phyloP scores from a whole-genome alignment of 1,139 yeast genomes.

The Candida sanyaensis region DNA sequence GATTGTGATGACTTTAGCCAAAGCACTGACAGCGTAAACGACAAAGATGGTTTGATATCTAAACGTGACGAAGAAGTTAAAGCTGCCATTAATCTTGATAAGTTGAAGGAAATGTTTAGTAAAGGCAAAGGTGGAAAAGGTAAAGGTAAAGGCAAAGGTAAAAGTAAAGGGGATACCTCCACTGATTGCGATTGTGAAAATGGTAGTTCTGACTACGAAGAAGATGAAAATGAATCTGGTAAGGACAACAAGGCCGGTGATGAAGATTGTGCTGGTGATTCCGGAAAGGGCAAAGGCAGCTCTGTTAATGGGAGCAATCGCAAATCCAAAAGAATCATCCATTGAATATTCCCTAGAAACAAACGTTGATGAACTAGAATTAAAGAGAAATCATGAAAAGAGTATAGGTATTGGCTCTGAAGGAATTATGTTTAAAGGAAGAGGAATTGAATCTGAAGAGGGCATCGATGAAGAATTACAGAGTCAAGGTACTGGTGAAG shows the following conservation, averaged over 20 bases:
- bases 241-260: not conserved
- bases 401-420: not conserved
- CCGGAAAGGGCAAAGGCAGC: no score
- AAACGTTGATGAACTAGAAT: not conserved
- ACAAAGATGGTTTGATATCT: not conserved
- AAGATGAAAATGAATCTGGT: no score
- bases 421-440: no score
- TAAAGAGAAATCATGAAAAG: not conserved
- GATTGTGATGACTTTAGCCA: not conserved
- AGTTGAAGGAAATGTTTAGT: constrained; percentile 2
- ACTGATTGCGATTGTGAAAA: no score
- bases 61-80: not conserved
- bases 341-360: not conserved
- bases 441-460: no score
- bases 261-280: not conserved
- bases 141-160: not conserved
- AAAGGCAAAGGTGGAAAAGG: constrained; percentile 3
- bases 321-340: not conserved
- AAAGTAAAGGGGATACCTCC: not conserved
- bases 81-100: constrained; percentile 2
- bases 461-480: no score
- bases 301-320: constrained; percentile 4
- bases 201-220: no score
- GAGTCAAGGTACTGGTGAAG: no score
- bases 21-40: not conserved